These are phyloP conservation scores for Castanopsis chinensis DNA, from an alignment of 306 rosid genomes.

Conservation along the genomic window DNA sequence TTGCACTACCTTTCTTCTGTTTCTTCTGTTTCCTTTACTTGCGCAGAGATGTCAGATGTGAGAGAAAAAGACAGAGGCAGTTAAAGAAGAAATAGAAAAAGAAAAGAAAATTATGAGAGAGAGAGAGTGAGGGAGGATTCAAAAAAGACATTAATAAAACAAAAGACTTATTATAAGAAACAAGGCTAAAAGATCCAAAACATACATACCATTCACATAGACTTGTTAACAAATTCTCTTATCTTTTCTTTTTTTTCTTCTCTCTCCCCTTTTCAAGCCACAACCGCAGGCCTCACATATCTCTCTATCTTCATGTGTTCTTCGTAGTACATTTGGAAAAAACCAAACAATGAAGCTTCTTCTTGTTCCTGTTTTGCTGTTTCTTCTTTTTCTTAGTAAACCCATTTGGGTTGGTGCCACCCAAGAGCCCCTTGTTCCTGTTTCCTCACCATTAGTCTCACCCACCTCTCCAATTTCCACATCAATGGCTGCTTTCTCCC, in stretches of 20 bases:
- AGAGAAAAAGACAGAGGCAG: constrained; percentile 18
- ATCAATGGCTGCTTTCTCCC: constrained; percentile 58
- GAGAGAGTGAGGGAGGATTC: not conserved
- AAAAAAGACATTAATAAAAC: constrained; percentile 1
- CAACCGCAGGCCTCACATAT: constrained; percentile 7
- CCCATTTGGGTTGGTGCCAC: constrained; percentile 47
- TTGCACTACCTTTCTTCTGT: constrained; percentile 13
- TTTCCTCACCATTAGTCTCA: constrained; percentile 38
- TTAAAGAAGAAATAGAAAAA: not conserved
- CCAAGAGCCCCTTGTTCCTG: constrained; percentile 33
- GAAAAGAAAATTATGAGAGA: not conserved
- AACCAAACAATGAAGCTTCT: constrained; percentile 40
- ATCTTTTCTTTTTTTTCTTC: not conserved
- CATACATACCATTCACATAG: constrained; percentile 7
- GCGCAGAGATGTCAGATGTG: constrained; percentile 1
- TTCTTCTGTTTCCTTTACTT: not conserved
- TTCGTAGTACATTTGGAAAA: constrained; percentile 9
- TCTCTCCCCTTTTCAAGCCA: constrained; percentile 23
- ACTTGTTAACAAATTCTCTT: not conserved
- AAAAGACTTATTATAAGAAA: not conserved
- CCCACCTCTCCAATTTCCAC: constrained; percentile 43
- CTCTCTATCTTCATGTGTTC: constrained; percentile 29
- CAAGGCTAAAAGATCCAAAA: constrained; percentile 26
- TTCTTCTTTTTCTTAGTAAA: constrained; percentile 36
- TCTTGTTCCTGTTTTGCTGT: constrained; percentile 23